These are phyloP conservation scores for Aspergillus caelatus DNA, from an alignment of 2,329 filamentous ascomycete genomes.

Conservation along the genomic window DNA sequence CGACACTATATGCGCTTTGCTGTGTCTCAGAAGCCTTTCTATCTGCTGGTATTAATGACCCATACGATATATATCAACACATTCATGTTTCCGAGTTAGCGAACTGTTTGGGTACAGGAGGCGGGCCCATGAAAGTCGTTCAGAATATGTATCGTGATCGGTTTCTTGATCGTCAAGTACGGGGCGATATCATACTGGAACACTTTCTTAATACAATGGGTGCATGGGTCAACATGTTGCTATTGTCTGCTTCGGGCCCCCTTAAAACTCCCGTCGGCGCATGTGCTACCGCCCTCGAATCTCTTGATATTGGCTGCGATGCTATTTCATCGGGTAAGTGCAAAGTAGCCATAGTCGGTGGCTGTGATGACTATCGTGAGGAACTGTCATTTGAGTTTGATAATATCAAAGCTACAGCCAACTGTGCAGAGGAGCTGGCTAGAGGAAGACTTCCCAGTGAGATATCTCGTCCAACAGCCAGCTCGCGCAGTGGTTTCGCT, in stretches of 20 bases:
- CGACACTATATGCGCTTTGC: slow-evolving; percentile 24
- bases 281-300: slow-evolving; percentile 94
- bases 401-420: slow-evolving; percentile 99
- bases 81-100: slow-evolving; percentile 95
- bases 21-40: slow-evolving; percentile 67
- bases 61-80: slow-evolving; percentile 99
- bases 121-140: slow-evolving; percentile 86
- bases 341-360: slow-evolving; percentile 90
- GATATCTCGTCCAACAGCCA: slow-evolving; percentile 95
- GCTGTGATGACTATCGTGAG: slow-evolving; percentile 97
- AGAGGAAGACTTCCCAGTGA: slow-evolving; percentile 90
- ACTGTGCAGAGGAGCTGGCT: slow-evolving; percentile 88
- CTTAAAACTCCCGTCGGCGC: slow-evolving; percentile 98
- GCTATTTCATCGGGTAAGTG: slow-evolving; percentile 97
- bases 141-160: slow-evolving; percentile 96
- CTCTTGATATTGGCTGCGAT: slow-evolving; percentile 92
- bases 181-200: slow-evolving; percentile 84
- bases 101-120: slow-evolving; percentile 95
- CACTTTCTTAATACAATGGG: slow-evolving; percentile 99
- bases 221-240: slow-evolving; percentile 99
- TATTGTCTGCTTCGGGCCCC: slow-evolving; percentile 90
- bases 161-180: slow-evolving; percentile 67
- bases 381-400: slow-evolving; percentile 98
- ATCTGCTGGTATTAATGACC: slow-evolving; percentile 89
- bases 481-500: slow-evolving; percentile 95